Evolutionary conservation across 331 rosid genomes (phyloP), one percentile per base, ranked within the genome.

Genomic region (Quercus phellos): DNA sequence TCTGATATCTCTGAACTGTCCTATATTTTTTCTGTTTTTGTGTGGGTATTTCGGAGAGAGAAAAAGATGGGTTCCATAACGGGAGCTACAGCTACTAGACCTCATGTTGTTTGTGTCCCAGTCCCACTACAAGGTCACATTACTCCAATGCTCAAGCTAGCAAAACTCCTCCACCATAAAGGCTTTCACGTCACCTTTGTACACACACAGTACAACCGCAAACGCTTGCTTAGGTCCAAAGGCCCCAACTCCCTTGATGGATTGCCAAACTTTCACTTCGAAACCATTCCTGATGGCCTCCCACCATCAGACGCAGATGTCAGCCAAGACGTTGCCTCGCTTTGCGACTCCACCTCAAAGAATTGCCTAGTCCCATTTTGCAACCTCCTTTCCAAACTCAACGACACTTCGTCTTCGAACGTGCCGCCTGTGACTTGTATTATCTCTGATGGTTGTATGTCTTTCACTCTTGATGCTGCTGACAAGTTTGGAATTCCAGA

Each of bases 171-270:
- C 55, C 79, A 86, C 19, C 58, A 34, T 0, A 75, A 54, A 78
- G 87, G 87, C 56, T 86, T 86, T 53, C 55, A 77, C 54, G 42
- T 86, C 70, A 86, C 89, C 46, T 86, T 74, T 42, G 83, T 86
- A 1, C 24, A 86, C 71, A 69, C 85, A 1, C 83, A 86, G 18
- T 86, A 66, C 81, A 83, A 77, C 64, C 74, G 68, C 66, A 71
- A 84, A 7, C 43, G 43, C 43, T 38, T 38, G 11, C 43, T 38
- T 7, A 38, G 43, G 43, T 38, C 43, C 11, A 38, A 1, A 38
- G 43, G 43, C 43, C 43, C 43, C 11, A 1, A 35, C 43, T 7
- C 43, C 10, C 43, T 35, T 35, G 11, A 35, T 35, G 43, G 43
- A 7, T 35, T 35, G 43, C 2, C 11, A 1, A 0, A 38, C 43